phyloP scores from a whole-genome alignment of 163 green algal species.

The Coccomyxa subellipsoidea region DNA sequence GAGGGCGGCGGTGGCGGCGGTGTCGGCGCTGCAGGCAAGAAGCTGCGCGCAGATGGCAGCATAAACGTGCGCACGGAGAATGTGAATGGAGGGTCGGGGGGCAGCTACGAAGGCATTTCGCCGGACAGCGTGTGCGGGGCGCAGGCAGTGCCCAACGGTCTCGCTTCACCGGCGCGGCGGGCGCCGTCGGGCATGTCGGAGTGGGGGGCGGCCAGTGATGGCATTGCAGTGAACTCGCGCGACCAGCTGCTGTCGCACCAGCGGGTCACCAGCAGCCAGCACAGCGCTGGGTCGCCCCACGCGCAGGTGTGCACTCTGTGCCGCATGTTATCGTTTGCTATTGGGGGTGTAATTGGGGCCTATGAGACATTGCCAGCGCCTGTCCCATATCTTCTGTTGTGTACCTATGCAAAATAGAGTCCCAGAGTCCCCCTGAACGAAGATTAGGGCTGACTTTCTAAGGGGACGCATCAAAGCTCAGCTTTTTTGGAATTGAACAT shows the following conservation, averaged over 20 bases:
- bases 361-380: no score
- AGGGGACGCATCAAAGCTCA: no score
- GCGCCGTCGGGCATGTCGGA: not conserved
- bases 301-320: not conserved
- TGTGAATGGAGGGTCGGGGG: not conserved
- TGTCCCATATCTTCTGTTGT: no score
- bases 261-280: not conserved
- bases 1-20: not conserved
- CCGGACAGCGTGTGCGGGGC: conserved; percentile 3
- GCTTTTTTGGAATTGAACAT: no score
- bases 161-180: not conserved
- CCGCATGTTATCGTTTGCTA: no score
- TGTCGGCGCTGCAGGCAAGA: not conserved
- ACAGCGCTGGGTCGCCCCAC: not conserved
- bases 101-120: not conserved
- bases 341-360: no score
- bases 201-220: not conserved
- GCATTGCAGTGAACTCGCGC: not conserved
- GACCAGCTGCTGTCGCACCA: conserved; percentile 9
- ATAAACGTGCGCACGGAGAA: not conserved
- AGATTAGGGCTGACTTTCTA: no score
- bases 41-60: not conserved
- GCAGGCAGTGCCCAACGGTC: not conserved
- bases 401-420: no score
- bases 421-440: no score